Evolutionary conservation across 129 eudicot genomes (phyloP).

Genomic region (Flaveria trinervia): DNA sequence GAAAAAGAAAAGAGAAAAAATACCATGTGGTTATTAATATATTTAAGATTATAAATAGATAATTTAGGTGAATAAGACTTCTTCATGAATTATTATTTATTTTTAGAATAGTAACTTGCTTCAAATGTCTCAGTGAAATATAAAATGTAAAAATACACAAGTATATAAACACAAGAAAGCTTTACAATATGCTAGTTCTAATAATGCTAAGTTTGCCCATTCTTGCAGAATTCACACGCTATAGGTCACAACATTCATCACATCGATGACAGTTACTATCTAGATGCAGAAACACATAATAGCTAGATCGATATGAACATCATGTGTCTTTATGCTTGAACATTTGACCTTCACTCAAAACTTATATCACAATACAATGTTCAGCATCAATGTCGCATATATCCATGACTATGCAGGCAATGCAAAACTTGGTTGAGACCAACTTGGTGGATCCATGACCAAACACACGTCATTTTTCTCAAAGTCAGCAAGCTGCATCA

Average conservation of each 20-base stretch:
- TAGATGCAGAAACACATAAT: too few relatives aligned
- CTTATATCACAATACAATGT: constrained; percentile 18
- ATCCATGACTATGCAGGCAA: constrained; percentile 52
- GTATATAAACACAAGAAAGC: constrained; percentile 4
- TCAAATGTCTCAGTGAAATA: neutral
- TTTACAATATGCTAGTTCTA: constrained; percentile 24
- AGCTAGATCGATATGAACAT: neutral
- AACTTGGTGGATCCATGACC: constrained; percentile 93
- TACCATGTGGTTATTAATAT: too few relatives aligned
- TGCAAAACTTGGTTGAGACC: constrained; percentile 70
- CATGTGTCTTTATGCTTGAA: constrained; percentile 8
- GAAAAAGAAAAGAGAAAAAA: too few relatives aligned
- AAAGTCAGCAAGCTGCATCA: constrained; percentile 76
- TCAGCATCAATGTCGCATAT: neutral
- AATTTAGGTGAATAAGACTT: too few relatives aligned
- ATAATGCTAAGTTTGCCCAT: neutral
- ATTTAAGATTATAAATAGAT: too few relatives aligned
- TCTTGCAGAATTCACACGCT: constrained; percentile 6
- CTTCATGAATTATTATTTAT: too few relatives aligned
- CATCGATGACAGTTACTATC: too few relatives aligned
- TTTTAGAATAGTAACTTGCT: neutral
- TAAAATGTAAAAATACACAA: neutral
- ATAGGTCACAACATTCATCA: constrained; percentile 6
- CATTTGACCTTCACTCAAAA: constrained; percentile 11
- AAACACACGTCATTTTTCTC: constrained; percentile 76